Evolutionary conservation across 768 basidiomycete species (phyloP).

Genomic region (Mycena amicta): DNA sequence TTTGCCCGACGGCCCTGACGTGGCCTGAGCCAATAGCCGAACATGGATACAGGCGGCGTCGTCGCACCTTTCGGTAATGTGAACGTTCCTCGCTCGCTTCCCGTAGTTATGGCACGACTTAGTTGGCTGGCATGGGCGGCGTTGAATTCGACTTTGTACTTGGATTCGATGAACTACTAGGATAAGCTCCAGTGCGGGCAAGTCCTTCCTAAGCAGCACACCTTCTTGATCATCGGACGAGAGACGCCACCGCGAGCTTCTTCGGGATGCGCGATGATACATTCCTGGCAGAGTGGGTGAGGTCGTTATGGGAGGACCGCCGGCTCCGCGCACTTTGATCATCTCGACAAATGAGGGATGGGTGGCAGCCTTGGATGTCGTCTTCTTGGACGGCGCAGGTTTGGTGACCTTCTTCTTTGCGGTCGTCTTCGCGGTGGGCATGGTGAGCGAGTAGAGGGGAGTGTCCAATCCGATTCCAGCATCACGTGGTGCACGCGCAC

Average conservation of each 20-base stretch:
- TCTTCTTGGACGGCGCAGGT: conserved; percentile 40
- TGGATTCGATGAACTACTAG: conserved; percentile 84
- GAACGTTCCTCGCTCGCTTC: conserved; percentile 51
- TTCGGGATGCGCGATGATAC: conserved; percentile 70
- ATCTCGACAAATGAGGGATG: conserved; percentile 78
- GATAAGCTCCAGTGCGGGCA: conserved; percentile 33
- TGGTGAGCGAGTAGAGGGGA: not conserved
- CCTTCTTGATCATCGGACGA: conserved; percentile 82
- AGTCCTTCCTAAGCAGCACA: conserved; percentile 26
- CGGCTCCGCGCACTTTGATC: conserved; percentile 63
- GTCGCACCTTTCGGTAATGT: conserved; percentile 51
- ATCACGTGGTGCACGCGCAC: too few relatives aligned
- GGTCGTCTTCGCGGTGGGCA: not conserved
- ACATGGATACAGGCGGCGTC: not conserved
- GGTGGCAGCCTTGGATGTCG: conserved; percentile 38
- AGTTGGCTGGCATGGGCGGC: conserved; percentile 75
- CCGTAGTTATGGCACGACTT: conserved; percentile 73
- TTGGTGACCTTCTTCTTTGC: conserved; percentile 25
- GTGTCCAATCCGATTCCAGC: too few relatives aligned
- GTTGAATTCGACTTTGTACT: conserved; percentile 78
- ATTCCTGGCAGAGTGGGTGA: conserved; percentile 49
- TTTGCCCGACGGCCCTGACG: conserved; percentile 38
- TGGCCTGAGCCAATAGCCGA: conserved; percentile 2
- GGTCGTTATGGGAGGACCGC: conserved; percentile 13
- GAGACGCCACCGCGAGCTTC: conserved; percentile 79